A percentile compares a stretch with the other conserved stretches of the same genome.
phyloP scores from a whole-genome alignment of 177 flowering plant genomes.

The Telopea speciosissima region DNA sequence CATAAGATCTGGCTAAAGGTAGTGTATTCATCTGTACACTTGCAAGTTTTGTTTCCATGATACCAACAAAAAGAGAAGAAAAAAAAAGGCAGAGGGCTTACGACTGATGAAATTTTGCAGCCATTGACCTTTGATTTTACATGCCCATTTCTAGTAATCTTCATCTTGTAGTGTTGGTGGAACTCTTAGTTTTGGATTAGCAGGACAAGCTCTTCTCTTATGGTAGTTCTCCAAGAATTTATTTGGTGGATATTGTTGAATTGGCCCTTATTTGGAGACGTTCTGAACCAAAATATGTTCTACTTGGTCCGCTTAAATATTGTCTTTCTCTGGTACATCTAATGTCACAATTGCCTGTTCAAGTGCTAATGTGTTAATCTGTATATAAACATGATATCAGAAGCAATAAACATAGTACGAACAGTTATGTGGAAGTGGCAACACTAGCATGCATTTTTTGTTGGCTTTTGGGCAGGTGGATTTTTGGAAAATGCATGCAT shows the following conservation, averaged over 20 bases:
- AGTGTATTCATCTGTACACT: background rate
- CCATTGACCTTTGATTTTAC: no score
- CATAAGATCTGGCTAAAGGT: conserved; percentile 95
- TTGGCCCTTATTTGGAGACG: background rate
- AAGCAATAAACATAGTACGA: background rate
- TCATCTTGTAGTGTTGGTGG: background rate
- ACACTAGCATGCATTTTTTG: no score
- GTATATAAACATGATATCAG: background rate
- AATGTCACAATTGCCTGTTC: background rate
- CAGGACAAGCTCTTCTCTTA: background rate
- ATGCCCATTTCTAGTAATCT: background rate
- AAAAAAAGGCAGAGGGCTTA: background rate
- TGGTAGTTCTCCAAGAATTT: no score
- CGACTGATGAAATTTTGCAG: background rate
- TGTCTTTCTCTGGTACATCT: background rate
- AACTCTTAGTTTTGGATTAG: background rate
- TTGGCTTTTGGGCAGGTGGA: no score
- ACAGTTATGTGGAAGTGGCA: background rate
- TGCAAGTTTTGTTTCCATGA: background rate
- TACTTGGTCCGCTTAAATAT: background rate
- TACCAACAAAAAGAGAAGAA: background rate
- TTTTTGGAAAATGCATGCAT: no score
- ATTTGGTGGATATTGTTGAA: background rate
- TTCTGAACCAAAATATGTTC: background rate
- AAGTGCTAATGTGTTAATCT: background rate